These are phyloP conservation scores for Incumbomyces lentus DNA, from an alignment of 2,329 filamentous ascomycete species.

Conservation along the genomic window DNA sequence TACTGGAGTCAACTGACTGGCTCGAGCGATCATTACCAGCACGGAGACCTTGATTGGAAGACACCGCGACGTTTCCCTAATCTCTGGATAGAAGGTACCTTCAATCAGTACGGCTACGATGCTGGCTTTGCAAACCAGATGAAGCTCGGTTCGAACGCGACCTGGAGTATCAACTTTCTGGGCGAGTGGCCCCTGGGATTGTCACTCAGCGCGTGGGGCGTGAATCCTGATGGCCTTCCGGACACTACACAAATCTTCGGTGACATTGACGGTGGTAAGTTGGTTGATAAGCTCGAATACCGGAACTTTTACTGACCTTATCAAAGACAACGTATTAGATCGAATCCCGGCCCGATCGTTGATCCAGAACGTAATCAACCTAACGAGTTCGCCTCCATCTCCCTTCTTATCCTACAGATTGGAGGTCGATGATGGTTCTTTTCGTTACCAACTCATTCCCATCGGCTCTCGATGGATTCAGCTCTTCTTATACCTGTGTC, in stretches of 20 bases:
- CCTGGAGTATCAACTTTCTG: slow-evolving; percentile 9
- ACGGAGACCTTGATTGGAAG: slow-evolving; percentile 37
- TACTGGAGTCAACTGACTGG: slow-evolving; percentile 44
- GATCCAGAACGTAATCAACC: slow-evolving; percentile 10
- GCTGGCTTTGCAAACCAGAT: slow-evolving; percentile 40
- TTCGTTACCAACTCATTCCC: slow-evolving; percentile 6
- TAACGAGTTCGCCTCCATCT: slow-evolving; percentile 1
- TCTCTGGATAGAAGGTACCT: slow-evolving; percentile 42
- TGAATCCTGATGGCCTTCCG: slow-evolving; percentile 12
- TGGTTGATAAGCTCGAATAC: not conserved
- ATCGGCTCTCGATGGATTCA: slow-evolving; percentile 8
- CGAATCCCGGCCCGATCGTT: slow-evolving; percentile 5
- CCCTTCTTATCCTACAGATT: slow-evolving; percentile 6
- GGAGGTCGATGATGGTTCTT: slow-evolving; percentile 10
- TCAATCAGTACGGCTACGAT: slow-evolving; percentile 48
- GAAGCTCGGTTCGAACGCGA: slow-evolving; percentile 23
- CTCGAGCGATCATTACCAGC: slow-evolving; percentile 42
- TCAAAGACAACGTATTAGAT: slow-evolving; percentile 10
- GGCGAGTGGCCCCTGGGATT: slow-evolving; percentile 8
- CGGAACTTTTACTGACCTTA: not conserved
- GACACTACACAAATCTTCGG: slow-evolving; percentile 8
- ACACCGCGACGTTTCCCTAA: slow-evolving; percentile 41
- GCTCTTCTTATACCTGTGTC: slow-evolving; percentile 2
- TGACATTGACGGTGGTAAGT: slow-evolving; percentile 9
- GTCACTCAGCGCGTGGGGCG: slow-evolving; percentile 12